A percentile compares a stretch with the other conserved stretches of the same genome.
phyloP scores from a whole-genome alignment of 2,329 filamentous ascomycete species.

The Biscogniauxia mediterranea region DNA sequence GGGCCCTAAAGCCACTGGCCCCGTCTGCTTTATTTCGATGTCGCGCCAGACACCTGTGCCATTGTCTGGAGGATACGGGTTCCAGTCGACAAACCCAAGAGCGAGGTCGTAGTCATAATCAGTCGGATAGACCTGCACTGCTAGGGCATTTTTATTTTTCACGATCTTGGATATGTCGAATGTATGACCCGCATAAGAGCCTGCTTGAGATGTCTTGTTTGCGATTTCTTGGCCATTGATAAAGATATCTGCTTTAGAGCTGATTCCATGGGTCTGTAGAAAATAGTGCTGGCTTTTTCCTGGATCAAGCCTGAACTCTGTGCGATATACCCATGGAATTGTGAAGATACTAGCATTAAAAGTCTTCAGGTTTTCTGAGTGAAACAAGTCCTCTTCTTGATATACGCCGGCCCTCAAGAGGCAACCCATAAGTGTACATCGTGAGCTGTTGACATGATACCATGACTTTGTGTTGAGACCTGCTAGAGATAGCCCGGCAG shows the following conservation, averaged over 20 bases:
- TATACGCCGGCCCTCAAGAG: constrained; percentile 52
- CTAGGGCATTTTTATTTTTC: constrained; percentile 46
- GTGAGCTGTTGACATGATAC: constrained; percentile 46
- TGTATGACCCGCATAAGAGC: constrained; percentile 54
- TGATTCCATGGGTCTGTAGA: constrained; percentile 58
- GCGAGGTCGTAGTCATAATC: constrained; percentile 59
- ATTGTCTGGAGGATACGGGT: constrained; percentile 60
- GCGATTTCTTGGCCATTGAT: constrained; percentile 55
- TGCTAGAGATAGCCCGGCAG: constrained; percentile 40
- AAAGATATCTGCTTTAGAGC: constrained; percentile 58
- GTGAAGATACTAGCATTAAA: constrained; percentile 48
- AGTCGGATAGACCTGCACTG: constrained; percentile 55
- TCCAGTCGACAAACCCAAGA: constrained; percentile 62
- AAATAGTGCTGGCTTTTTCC: constrained; percentile 43
- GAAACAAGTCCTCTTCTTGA: constrained; percentile 54
- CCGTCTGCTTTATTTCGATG: constrained; percentile 54
- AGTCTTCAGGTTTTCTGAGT: constrained; percentile 45
- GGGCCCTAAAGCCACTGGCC: constrained; percentile 45
- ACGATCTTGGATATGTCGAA: constrained; percentile 53
- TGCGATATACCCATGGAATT: constrained; percentile 58
- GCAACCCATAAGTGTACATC: constrained; percentile 56
- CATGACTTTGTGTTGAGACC: constrained; percentile 49
- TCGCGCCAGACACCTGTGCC: constrained; percentile 63
- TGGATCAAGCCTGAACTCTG: constrained; percentile 45
- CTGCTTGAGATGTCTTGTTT: constrained; percentile 47